phyloP scores from a whole-genome alignment of 2,329 filamentous ascomycete species.

The Penicillium nordicum region DNA sequence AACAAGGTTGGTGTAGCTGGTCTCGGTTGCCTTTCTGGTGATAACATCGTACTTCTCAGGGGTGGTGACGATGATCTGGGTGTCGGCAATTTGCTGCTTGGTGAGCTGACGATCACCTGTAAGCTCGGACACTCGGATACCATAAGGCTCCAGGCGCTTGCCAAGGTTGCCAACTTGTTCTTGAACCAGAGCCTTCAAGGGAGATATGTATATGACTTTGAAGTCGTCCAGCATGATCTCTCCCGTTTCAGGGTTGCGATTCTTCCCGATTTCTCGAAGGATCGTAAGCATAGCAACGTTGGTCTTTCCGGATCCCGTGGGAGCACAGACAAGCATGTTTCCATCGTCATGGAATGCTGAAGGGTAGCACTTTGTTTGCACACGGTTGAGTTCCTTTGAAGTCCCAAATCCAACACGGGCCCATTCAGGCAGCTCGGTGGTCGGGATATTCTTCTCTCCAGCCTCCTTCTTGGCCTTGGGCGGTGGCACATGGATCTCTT shows the following conservation, averaged over 20 bases:
- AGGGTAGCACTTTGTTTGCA: conserved; percentile 90
- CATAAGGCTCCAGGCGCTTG: conserved; percentile 82
- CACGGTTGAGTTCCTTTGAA: conserved; percentile 84
- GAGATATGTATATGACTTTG: conserved; percentile 98
- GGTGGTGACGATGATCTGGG: conserved; percentile 95
- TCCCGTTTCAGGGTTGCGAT: conserved; percentile 83
- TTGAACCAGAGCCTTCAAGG: conserved; percentile 90
- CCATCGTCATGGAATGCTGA: conserved; percentile 90
- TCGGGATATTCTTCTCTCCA: conserved; percentile 75
- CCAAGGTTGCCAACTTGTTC: conserved; percentile 98
- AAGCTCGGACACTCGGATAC: conserved; percentile 89
- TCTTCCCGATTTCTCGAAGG: conserved; percentile 92
- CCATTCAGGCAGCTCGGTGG: conserved; percentile 90
- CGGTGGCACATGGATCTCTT: conserved; percentile 94
- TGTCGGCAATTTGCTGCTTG: conserved; percentile 97
- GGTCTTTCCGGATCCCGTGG: conserved; percentile 95
- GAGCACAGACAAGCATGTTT: conserved; percentile 96
- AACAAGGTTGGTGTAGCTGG: conserved; percentile 96
- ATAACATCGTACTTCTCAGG: conserved; percentile 99
- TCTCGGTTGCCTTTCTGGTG: conserved; percentile 92
- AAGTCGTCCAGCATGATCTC: conserved; percentile 94
- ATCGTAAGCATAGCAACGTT: conserved; percentile 98
- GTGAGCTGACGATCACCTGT: conserved; percentile 97
- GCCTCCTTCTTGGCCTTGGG: conserved; percentile 84
- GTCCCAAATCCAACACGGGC: conserved; percentile 79